phyloP scores from a whole-genome alignment of 208 protist species.

The Acanthamoeba triangularis region DNA sequence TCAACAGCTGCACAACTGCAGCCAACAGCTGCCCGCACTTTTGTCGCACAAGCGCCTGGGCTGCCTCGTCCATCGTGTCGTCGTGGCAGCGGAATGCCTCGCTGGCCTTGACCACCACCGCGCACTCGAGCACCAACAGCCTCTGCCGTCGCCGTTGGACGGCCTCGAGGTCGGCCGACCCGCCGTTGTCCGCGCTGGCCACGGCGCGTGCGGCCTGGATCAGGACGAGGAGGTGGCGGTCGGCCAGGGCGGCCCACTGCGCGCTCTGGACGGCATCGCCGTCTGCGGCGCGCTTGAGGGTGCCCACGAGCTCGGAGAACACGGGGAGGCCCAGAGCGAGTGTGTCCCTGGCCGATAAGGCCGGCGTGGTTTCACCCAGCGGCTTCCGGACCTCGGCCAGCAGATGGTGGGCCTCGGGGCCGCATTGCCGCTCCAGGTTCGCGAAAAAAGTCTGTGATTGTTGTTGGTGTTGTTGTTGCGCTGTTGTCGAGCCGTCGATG shows the following conservation, averaged over 20 bases:
- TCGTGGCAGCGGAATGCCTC: neutral
- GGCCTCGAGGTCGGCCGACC: neutral
- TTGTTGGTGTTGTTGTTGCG: no score
- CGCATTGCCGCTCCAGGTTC: neutral
- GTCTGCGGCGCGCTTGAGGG: neutral
- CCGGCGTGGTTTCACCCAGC: neutral
- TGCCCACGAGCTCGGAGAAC: neutral
- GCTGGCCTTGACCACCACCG: slow-evolving; percentile 2
- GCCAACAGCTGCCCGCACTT: neutral
- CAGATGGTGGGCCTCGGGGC: neutral
- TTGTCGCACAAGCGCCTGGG: neutral
- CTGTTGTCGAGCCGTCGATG: neutral
- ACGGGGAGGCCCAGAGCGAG: neutral
- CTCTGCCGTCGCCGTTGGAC: no score
- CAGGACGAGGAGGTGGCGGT: neutral
- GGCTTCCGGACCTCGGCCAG: neutral
- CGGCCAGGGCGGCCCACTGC: neutral
- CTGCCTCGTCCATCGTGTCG: neutral
- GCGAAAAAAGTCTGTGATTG: neutral
- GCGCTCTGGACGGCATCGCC: neutral
- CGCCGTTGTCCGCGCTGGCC: neutral
- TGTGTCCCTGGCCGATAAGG: neutral
- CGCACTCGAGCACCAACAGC: neutral
- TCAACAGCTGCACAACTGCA: neutral
- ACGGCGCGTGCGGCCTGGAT: neutral